Base-by-base conservation (phyloP, 2,329 filamentous ascomycete genomes). In the Alternaria dauci region DNA sequence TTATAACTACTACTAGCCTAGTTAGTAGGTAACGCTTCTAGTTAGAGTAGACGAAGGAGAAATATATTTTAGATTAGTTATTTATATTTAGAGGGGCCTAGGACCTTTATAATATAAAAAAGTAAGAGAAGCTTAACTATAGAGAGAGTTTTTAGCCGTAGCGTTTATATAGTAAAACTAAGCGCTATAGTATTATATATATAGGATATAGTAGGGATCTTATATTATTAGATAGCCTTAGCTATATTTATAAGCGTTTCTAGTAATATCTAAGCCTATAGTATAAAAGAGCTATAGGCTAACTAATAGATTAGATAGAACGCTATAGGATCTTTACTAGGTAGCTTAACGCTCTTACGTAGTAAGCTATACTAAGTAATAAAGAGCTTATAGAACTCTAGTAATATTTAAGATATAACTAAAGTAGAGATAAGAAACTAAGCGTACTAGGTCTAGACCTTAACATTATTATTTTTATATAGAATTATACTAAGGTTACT, bases 221-320 rank as follows among this genome's bases (percentile, higher is more conserved):
- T 61, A 26, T 65, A 65, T 18, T 26, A 44, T 54, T 8, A 4
- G 7, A 65, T 52, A 32, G 44, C 16, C 20, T 59, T 23, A 8
- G 55, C 48, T 20, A 65, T 62, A 0, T 58, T 48, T 0, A 54
- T 20, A 41, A 65, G 62, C 32, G 52, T 57, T 38, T 65, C 8
- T 4, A 53, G 39, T 8, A 43, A 59, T 65, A 65, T 59, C 8
- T 62, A 9, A 44, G 52, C 4, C 14, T 62, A 16, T 8, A 38
- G 59, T 30, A 65, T 52, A 18, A 65, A 59, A 20, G 34, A 48
- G n/a, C 59, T 18, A 53, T 65, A 12, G 55, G 59, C 59, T 16
- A n/a, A 62, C 56, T 59, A 16, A 46, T 43, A 65, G 4, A 65
- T 58, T 8, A 59, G 18, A 41, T 26, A 12, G 25, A 65, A 59